A percentile compares a stretch with the other conserved stretches of the same genome.
Evolutionary conservation across 2,329 filamentous ascomycete species (phyloP).

Genomic region (Ceratocystis destructans): DNA sequence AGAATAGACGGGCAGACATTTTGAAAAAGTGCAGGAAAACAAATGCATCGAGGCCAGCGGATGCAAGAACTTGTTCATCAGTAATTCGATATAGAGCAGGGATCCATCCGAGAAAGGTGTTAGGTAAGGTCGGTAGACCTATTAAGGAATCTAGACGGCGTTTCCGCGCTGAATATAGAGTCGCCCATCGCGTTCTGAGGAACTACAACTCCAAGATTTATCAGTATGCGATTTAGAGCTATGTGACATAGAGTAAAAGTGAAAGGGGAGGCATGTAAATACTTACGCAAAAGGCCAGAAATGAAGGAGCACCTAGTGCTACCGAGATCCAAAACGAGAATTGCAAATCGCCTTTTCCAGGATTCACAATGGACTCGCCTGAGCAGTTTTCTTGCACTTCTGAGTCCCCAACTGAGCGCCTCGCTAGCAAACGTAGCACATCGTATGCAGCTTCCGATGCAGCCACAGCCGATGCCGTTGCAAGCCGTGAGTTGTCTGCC

Average conservation of each 20-base stretch:
- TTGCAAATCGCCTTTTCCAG: slow-evolving; percentile 20
- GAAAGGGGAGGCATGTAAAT: background rate
- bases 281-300: slow-evolving; percentile 62
- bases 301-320: slow-evolving; percentile 54
- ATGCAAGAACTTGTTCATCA: slow-evolving; percentile 77
- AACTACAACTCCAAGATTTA: slow-evolving; percentile 38
- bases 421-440: slow-evolving; percentile 10
- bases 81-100: slow-evolving; percentile 69
- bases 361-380: slow-evolving; percentile 19
- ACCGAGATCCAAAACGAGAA: slow-evolving; percentile 40
- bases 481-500: slow-evolving; percentile 3
- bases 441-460: slow-evolving; percentile 16
- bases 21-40: slow-evolving; percentile 95
- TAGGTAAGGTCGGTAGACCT: slow-evolving; percentile 62
- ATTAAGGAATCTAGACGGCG: slow-evolving; percentile 48
- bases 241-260: background rate
- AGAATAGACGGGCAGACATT: slow-evolving; percentile 76
- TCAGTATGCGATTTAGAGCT: slow-evolving; percentile 6
- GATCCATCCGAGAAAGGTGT: slow-evolving; percentile 88
- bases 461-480: slow-evolving; percentile 9
- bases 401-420: background rate
- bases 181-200: slow-evolving; percentile 79
- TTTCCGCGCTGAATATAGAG: slow-evolving; percentile 79
- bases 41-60: slow-evolving; percentile 86
- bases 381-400: slow-evolving; percentile 19